Evolutionary conservation across 345 rosid species (phyloP), one percentile per base, ranked within the genome.

Genomic region (Leavenworthia alabamica): DNA sequence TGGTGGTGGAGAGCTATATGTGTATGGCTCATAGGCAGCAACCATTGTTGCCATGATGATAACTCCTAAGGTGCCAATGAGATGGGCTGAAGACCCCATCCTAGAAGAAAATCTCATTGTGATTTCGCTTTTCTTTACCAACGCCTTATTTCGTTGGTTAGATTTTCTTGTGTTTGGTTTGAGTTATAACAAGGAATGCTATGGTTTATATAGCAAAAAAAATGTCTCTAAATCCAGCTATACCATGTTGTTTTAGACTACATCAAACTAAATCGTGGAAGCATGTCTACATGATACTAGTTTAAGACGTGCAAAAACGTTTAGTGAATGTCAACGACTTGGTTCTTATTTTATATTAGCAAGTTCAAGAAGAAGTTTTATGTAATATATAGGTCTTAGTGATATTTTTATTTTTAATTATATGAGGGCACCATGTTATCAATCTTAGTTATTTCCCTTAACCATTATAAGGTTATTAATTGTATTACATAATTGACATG

Each of bases 301-400:
- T 64, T 15, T 54, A 10, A 43, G 70, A 55, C 70, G 70, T 66
- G 70, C 70, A 45, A 11, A 31, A 66, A 66, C 62, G 62, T 65
- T 55, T 33, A 1, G 55, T 17, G 2, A 54, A 32, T 9, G 56
- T 56, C 63, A 66, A 56, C 62, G 28, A 46, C 31, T 20, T 2
- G 17, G 5, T 45, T 35, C 12, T n/a, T 1, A 35, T 5, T 45
- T 43, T 33, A 1, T 54, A 43, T 22, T 31, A 2, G 13, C 13
- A 5, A n/a, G n/a, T n/a, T n/a, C n/a, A n/a, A n/a, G n/a, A n/a
- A n/a, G n/a, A n/a, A n/a, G n/a, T n/a, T n/a, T n/a, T n/a, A n/a
- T n/a, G n/a, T n/a, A n/a, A n/a, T n/a, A 35, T 28, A 7, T 28
- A 1, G 32, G 29, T 27, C 29, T 27, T 27, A 1, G 29, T 27